These are phyloP conservation scores for Adiantum capillusveneris DNA, from an alignment of 75 land plant genomes.

Conservation along the genomic window DNA sequence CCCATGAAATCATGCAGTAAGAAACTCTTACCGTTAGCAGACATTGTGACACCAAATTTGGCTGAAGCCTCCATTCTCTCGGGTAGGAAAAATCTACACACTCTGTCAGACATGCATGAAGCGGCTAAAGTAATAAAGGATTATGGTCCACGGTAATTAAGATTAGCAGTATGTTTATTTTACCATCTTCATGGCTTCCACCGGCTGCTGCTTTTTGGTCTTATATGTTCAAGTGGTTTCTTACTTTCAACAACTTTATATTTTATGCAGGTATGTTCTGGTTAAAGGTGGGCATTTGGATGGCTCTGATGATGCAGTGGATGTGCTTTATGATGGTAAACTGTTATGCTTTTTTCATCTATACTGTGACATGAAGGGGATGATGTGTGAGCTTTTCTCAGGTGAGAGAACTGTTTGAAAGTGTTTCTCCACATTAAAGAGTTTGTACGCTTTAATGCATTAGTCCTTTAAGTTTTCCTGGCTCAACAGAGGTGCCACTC, in stretches of 20 bases:
- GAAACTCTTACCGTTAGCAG: conserved; percentile 70
- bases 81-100: conserved; percentile 44
- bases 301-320: conserved; percentile 49
- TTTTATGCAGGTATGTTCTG: conserved; percentile 64
- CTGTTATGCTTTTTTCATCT: no score
- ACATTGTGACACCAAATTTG: conserved; percentile 84
- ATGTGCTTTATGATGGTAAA: conserved; percentile 87
- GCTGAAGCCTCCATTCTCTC: conserved; percentile 75
- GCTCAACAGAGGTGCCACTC: no score
- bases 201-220: no score
- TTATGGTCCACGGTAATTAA: conserved; percentile 57
- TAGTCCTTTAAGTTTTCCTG: no score
- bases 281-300: conserved; percentile 86
- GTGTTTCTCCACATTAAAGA: no score
- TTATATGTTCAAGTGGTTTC: no score
- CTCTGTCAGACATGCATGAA: conserved; percentile 60
- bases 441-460: no score
- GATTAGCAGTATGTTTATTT: no score
- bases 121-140: conserved; percentile 71
- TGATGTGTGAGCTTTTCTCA: no score
- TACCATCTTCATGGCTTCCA: background rate
- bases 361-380: no score
- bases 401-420: no score
- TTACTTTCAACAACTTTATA: no score
- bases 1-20: conserved; percentile 26